A percentile compares a stretch with the other conserved stretches of the same genome.
Evolutionary conservation across 495 filamentous ascomycete species (phyloP).

Genomic region (Penicillium alfredii): DNA sequence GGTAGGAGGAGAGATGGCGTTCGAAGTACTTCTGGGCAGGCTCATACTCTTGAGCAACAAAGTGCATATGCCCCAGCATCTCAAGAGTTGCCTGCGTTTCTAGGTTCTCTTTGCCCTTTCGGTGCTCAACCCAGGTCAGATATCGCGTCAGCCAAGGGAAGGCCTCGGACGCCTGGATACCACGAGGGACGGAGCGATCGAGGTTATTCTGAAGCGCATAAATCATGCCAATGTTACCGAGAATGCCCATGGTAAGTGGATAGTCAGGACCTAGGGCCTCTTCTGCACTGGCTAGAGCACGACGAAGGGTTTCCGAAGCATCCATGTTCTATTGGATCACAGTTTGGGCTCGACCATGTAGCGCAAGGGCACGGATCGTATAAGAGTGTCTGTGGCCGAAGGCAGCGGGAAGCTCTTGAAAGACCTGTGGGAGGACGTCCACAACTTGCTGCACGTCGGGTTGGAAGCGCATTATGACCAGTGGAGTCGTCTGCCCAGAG

Average conservation of each 20-base stretch:
- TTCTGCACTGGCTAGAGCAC: slow-evolving; percentile 30
- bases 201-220: slow-evolving; percentile 19
- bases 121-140: slow-evolving; percentile 25
- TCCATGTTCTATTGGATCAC: slow-evolving; percentile 15
- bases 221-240: slow-evolving; percentile 30
- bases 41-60: slow-evolving; percentile 19
- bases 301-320: slow-evolving; percentile 31
- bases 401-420: slow-evolving; percentile 18
- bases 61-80: slow-evolving; percentile 26
- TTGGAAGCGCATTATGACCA: slow-evolving; percentile 11
- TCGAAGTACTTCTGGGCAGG: slow-evolving; percentile 29
- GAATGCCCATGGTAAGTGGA: slow-evolving; percentile 24
- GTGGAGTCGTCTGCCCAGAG: slow-evolving; percentile 2
- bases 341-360: slow-evolving; percentile 20
- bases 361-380: slow-evolving; percentile 23
- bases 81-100: slow-evolving; percentile 23
- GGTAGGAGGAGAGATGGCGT: slow-evolving; percentile 15
- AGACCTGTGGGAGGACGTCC: slow-evolving; percentile 11
- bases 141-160: slow-evolving; percentile 30
- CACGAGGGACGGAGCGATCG: background rate
- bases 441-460: slow-evolving; percentile 14
- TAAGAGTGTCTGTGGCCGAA: slow-evolving; percentile 23
- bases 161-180: slow-evolving; percentile 17
- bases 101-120: slow-evolving; percentile 17
- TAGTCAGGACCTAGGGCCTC: slow-evolving; percentile 27